Base-by-base conservation (phyloP, 177 flowering plant genomes). In the Telopea speciosissima region DNA sequence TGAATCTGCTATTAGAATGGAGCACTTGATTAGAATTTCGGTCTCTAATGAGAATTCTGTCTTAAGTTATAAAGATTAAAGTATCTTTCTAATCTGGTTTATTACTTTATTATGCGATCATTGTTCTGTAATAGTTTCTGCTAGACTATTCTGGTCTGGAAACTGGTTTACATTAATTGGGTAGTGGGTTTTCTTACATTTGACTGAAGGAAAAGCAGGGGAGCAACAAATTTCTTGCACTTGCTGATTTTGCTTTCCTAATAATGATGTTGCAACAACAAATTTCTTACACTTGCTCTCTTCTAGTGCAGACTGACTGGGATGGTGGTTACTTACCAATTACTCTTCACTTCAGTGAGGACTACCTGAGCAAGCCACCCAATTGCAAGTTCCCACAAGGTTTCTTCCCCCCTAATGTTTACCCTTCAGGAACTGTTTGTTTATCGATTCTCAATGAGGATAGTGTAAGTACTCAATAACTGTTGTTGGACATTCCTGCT, bases 341-440 rank as follows among this genome's bases (percentile, higher is more conserved):
- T 8, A 73, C 85, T 2, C 78, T 86, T 40, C 82, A 77, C 63
- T 86, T 86, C 68, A 82, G 77, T 74, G 90, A 86, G 67, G 90
- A 86, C 70, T 86, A 86, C 65, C 90, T 88, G 8, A 86, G 90
- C 75, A 86, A 81, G 66, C 90, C 88, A 21, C 90, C 88, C 31
- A 85, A 85, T 72, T 86, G 90, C 84, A 86, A 85, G 80, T 85
- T 86, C 49, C 85, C 87, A 68, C 85, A 58, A 71, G 83, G 85
- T 25, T 86, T 86, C 72, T 86, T 86, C 78, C 90, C 85, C 72
- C 89, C 89, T 5, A 86, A 86, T 76, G 88, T 86, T 60, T 86
- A 86, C 67, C 89, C 89, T 42, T 86, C 90, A 78, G 90, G 88
- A 73, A 86, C 90, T 28, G 90, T 85, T 22, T 86, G 90, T 73